A percentile compares a stretch with the other conserved stretches of the same genome.
Evolutionary conservation across 2,329 filamentous ascomycete genomes (phyloP).

Genomic region (Emergomyces africanus): DNA sequence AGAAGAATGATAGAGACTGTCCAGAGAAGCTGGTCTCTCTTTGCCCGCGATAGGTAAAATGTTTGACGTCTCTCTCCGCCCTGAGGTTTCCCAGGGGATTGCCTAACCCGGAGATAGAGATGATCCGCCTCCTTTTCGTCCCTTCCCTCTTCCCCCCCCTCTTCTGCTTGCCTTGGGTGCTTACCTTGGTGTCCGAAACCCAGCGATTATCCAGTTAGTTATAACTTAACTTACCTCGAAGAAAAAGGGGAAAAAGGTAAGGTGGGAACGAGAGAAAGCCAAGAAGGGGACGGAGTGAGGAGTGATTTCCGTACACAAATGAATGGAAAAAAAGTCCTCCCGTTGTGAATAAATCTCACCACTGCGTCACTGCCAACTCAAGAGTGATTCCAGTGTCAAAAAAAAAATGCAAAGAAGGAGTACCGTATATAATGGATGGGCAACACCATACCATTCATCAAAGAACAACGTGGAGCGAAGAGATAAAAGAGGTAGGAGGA

Average conservation of each 20-base stretch:
- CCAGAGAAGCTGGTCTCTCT: neutral
- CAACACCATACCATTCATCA: neutral
- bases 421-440: neutral
- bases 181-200: neutral
- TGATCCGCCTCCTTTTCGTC: neutral
- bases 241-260: neutral
- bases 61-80: neutral
- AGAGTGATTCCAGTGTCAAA: too few relatives aligned
- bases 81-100: neutral
- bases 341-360: neutral
- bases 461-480: neutral
- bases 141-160: neutral
- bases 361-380: too few relatives aligned
- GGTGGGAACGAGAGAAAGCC: neutral
- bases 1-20: neutral
- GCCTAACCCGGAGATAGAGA: neutral
- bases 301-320: neutral
- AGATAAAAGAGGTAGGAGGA: neutral
- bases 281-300: too few relatives aligned
- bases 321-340: neutral
- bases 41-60: neutral
- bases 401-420: too few relatives aligned
- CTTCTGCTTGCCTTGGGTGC: neutral
- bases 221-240: neutral
- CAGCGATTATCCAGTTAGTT: neutral